Conservation (phyloP, 2,329 filamentous ascomycete species). For the Ceratocystis eucalypticola region DNA sequence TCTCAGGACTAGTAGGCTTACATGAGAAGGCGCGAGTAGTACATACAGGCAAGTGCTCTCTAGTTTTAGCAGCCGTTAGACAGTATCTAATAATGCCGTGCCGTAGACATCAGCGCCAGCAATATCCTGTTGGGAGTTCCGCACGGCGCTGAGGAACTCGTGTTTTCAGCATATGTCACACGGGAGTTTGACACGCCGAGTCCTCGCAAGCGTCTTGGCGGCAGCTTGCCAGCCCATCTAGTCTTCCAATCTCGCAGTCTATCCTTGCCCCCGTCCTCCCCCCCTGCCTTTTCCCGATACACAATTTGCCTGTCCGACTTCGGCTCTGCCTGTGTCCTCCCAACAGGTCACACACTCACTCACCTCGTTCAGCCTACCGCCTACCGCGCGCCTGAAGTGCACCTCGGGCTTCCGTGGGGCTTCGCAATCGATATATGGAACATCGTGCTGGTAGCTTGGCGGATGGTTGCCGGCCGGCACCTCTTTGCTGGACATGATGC, state of each 20-base stretch:
- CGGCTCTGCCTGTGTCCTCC: background rate
- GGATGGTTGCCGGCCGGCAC: background rate
- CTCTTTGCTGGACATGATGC: background rate
- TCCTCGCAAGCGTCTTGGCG: background rate
- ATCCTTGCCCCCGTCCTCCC: no score
- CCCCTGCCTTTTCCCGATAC: background rate
- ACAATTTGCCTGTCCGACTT: background rate
- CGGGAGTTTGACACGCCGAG: background rate
- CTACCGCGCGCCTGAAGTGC: conserved; percentile 29
- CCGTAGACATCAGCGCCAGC: conserved; percentile 4
- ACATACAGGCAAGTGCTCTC: background rate
- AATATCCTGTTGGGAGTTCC: background rate
- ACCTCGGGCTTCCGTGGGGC: conserved; percentile 28
- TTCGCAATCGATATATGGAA: conserved; percentile 28
- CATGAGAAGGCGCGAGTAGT: background rate
- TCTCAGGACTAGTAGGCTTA: background rate
- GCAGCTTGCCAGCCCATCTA: background rate
- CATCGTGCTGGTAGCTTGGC: conserved; percentile 26
- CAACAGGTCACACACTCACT: background rate
- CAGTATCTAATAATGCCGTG: background rate
- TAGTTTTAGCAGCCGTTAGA: background rate
- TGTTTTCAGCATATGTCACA: background rate
- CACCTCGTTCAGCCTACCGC: conserved; percentile 24
- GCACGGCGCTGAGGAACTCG: no score
- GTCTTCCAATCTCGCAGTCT: conserved; percentile 1